A percentile compares a stretch with the other conserved stretches of the same genome.
Evolutionary conservation across 208 protist genomes (phyloP).

Genomic region (Porcisia hertigi): DNA sequence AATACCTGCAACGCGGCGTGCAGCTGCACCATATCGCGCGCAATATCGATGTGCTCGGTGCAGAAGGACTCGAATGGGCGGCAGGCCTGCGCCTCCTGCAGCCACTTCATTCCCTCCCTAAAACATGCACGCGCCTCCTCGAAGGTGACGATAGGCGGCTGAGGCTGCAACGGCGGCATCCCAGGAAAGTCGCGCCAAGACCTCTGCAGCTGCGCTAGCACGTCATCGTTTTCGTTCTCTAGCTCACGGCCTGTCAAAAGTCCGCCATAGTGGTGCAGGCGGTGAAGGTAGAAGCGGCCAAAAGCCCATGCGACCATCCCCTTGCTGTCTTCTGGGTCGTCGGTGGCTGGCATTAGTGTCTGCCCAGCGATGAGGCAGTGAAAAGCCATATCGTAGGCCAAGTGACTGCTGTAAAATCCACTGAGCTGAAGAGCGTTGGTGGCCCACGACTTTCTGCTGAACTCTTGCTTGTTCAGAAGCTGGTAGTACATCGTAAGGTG

Average conservation of each 20-base stretch:
- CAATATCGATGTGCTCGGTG: slow-evolving; percentile 84
- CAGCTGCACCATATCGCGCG: slow-evolving; percentile 67
- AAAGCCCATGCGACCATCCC: slow-evolving; percentile 74
- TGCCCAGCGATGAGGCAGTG: slow-evolving; percentile 87
- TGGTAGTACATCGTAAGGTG: slow-evolving; percentile 87
- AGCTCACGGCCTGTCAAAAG: slow-evolving; percentile 12
- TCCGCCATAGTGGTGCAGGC: slow-evolving; percentile 67
- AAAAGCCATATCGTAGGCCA: slow-evolving; percentile 73
- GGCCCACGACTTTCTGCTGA: slow-evolving; percentile 76
- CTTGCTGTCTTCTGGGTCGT: slow-evolving; percentile 51
- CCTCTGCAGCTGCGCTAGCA: slow-evolving; percentile 17
- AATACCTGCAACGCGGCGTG: slow-evolving; percentile 65
- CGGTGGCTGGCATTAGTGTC: slow-evolving; percentile 66
- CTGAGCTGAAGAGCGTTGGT: slow-evolving; percentile 85
- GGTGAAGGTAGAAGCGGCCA: slow-evolving; percentile 74
- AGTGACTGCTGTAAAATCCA: slow-evolving; percentile 68
- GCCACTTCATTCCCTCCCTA: slow-evolving; percentile 60
- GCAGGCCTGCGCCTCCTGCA: slow-evolving; percentile 73
- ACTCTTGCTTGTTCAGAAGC: slow-evolving; percentile 79
- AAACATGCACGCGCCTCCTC: slow-evolving; percentile 78
- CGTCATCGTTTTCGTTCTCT: slow-evolving; percentile 5
- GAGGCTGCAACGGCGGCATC: slow-evolving; percentile 35
- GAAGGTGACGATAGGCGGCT: slow-evolving; percentile 58
- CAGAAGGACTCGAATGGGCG: slow-evolving; percentile 84
- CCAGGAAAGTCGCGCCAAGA: slow-evolving; percentile 81